These are phyloP conservation scores for Gillenia trifoliata DNA, from an alignment of 306 rosid genomes.

Conservation along the genomic window DNA sequence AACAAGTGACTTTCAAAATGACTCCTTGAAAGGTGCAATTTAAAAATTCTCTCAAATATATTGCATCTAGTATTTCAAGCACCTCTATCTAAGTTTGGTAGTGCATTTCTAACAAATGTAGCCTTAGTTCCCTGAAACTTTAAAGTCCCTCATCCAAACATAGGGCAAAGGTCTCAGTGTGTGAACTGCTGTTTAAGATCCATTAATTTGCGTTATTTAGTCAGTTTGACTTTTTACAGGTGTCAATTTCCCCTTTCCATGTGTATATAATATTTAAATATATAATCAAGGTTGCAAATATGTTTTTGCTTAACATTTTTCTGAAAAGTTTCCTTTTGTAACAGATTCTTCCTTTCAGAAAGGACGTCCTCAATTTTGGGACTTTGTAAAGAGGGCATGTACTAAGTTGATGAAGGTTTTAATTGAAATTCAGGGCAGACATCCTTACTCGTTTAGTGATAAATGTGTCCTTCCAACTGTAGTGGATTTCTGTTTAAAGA, in stretches of 20 bases:
- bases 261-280: too few species aligned
- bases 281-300: not conserved
- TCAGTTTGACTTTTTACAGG: not conserved
- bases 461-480: conserved; percentile 76
- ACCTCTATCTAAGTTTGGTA: too few species aligned
- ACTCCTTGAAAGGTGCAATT: too few species aligned
- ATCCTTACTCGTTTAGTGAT: conserved; percentile 90
- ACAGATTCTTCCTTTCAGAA: conserved; percentile 85
- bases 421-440: conserved; percentile 82
- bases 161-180: not conserved
- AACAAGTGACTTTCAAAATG: too few species aligned
- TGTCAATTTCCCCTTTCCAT: not conserved
- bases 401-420: conserved; percentile 85
- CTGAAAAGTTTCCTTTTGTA: conserved; percentile 22
- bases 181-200: not conserved
- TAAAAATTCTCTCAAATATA: too few species aligned
- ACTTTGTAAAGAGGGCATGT: conserved; percentile 72
- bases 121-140: too few species aligned
- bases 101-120: too few species aligned
- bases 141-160: too few species aligned
- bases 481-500: conserved; percentile 76
- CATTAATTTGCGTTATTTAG: not conserved
- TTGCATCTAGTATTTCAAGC: too few species aligned
- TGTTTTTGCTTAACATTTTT: conserved; percentile 19
- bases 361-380: conserved; percentile 70